Percentiles rank a stretch among this genome's conserved stretches.
phyloP scores from a whole-genome alignment of 2,329 filamentous ascomycete species.

The Fusarium nurragi region DNA sequence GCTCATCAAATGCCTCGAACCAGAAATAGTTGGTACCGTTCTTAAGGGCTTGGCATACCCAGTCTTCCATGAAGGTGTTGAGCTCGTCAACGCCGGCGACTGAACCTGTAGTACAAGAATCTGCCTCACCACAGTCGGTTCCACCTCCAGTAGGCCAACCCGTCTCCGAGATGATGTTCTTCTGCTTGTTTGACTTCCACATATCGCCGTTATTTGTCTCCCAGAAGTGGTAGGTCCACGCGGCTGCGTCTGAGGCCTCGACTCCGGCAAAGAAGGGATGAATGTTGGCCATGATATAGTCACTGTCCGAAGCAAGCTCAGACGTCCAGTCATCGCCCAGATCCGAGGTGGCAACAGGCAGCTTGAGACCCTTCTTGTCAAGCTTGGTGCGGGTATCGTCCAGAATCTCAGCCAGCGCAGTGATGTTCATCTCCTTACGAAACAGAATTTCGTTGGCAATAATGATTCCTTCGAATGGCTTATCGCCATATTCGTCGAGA shows the following conservation, averaged over 20 bases:
- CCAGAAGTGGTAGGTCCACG: slow-evolving; percentile 89
- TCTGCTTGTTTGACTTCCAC: slow-evolving; percentile 68
- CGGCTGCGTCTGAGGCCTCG: slow-evolving; percentile 71
- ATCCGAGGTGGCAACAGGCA: slow-evolving; percentile 88
- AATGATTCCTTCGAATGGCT: slow-evolving; percentile 84
- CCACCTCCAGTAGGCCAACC: slow-evolving; percentile 91
- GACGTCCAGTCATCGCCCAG: slow-evolving; percentile 87
- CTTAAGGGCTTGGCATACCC: slow-evolving; percentile 80
- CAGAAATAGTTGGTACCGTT: slow-evolving; percentile 96
- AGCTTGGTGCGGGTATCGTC: slow-evolving; percentile 76
- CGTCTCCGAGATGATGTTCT: slow-evolving; percentile 88
- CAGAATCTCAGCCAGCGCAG: slow-evolving; percentile 71
- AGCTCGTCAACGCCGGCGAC: slow-evolving; percentile 83
- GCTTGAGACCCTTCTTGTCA: slow-evolving; percentile 68
- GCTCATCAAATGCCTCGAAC: slow-evolving; percentile 97
- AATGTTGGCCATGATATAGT: slow-evolving; percentile 95
- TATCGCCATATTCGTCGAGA: slow-evolving; percentile 72
- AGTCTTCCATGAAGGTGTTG: slow-evolving; percentile 86
- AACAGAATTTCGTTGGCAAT: slow-evolving; percentile 83
- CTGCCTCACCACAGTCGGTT: slow-evolving; percentile 72
- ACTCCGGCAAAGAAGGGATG: slow-evolving; percentile 95
- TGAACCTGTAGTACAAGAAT: slow-evolving; percentile 70
- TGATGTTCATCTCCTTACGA: slow-evolving; percentile 76
- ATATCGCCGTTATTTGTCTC: slow-evolving; percentile 71
- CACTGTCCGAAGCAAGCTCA: slow-evolving; percentile 73